These are phyloP conservation scores for Leishmania guyanensis DNA, from an alignment of 208 protist species.

Conservation along the genomic window DNA sequence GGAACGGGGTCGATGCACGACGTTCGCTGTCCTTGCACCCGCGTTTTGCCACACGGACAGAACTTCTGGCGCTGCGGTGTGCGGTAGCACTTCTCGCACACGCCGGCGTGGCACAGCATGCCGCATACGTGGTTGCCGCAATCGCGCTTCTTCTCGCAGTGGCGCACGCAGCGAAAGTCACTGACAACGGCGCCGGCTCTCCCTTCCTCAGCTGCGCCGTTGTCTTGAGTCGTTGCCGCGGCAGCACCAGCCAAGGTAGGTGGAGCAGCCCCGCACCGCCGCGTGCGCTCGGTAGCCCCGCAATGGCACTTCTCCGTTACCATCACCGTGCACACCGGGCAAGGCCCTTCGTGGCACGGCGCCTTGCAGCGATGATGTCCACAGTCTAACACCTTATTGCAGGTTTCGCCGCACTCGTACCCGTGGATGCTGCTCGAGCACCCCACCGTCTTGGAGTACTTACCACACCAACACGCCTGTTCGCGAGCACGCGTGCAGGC, in stretches of 20 bases:
- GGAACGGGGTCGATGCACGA: constrained; percentile 85
- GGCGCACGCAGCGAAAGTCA: constrained; percentile 50
- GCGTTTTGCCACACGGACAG: constrained; percentile 55
- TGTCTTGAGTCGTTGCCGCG: background rate
- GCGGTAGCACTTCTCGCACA: constrained; percentile 67
- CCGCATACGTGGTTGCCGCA: constrained; percentile 86
- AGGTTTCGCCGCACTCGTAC: constrained; percentile 79
- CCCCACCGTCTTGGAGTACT: constrained; percentile 56
- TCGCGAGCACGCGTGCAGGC: constrained; percentile 61
- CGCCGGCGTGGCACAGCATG: constrained; percentile 73
- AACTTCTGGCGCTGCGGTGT: constrained; percentile 53
- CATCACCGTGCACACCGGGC: constrained; percentile 74
- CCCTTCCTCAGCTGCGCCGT: background rate
- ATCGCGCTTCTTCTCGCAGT: constrained; percentile 65
- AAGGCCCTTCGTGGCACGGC: constrained; percentile 88
- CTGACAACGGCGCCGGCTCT: background rate
- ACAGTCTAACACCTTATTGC: constrained; percentile 74
- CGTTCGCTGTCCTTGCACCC: constrained; percentile 33
- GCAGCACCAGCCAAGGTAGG: background rate
- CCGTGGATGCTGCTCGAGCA: constrained; percentile 73
- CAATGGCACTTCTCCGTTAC: constrained; percentile 86
- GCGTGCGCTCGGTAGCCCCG: constrained; percentile 52
- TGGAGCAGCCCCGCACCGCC: constrained; percentile 38
- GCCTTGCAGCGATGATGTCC: constrained; percentile 78
- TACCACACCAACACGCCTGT: constrained; percentile 86